Evolutionary conservation across 2,329 filamentous ascomycete species (phyloP).

Genomic region (Botrytis sinoallii): DNA sequence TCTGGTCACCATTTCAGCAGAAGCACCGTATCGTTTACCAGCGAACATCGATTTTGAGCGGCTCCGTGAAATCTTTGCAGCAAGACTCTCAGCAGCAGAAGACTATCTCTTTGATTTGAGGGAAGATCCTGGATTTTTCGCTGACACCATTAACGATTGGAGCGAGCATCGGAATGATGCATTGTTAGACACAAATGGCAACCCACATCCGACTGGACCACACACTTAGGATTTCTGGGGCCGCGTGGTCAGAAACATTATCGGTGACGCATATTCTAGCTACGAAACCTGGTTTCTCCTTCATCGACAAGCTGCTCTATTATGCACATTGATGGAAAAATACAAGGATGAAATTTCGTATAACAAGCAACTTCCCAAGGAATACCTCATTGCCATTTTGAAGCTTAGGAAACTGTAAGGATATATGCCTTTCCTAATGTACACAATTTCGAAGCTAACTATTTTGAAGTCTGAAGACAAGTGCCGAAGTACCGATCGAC

Average conservation of each 20-base stretch:
- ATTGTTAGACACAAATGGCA: not conserved
- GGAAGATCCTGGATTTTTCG: not conserved
- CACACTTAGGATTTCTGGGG: not conserved
- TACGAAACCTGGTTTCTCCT: not conserved
- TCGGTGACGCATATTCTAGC: not conserved
- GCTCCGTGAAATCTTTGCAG: not conserved
- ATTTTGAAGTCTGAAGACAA: not conserved
- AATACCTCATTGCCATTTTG: not conserved
- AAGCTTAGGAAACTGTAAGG: not conserved
- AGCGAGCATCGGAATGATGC: not conserved
- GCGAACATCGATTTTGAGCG: not conserved
- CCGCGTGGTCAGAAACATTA: not conserved
- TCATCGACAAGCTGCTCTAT: not conserved
- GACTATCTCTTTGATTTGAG: not conserved
- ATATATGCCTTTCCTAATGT: accelerated
- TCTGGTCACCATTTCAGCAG: not conserved
- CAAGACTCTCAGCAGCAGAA: not conserved
- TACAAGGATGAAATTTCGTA: not conserved
- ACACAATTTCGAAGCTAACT: not conserved
- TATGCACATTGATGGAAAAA: not conserved
- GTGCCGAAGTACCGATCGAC: not conserved
- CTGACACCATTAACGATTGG: not conserved
- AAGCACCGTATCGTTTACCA: not conserved
- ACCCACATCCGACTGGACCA: not conserved
- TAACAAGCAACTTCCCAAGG: not conserved